phyloP scores from a whole-genome alignment of 768 basidiomycete species.

The Hebeloma cylindrosporum region DNA sequence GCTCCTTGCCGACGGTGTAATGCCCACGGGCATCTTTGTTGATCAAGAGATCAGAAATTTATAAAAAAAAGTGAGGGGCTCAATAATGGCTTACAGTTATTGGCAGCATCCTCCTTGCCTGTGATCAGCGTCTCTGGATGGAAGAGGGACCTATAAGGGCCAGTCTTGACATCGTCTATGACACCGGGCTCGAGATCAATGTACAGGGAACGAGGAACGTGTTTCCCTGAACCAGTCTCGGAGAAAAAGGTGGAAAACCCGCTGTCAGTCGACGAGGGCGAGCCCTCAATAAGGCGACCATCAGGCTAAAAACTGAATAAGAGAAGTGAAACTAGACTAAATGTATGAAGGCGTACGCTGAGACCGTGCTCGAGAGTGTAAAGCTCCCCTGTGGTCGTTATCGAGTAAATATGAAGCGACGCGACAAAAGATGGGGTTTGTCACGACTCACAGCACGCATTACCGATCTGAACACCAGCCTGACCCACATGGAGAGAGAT shows the following conservation, averaged over 20 bases:
- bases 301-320: constrained; percentile 63
- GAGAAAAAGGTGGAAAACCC: constrained; percentile 99
- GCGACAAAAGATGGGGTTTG: constrained; percentile 2
- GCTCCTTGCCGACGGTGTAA: constrained; percentile 98
- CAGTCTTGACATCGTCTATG: constrained; percentile 93
- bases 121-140: constrained; percentile 97
- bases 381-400: constrained; percentile 72
- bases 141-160: constrained; percentile 90
- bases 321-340: constrained; percentile 3
- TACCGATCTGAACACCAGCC: constrained; percentile 93
- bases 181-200: constrained; percentile 94
- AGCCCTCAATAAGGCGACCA: constrained; percentile 77
- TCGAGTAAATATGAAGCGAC: constrained; percentile 5
- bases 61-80: constrained; percentile 6
- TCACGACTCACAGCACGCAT: constrained; percentile 84
- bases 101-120: constrained; percentile 98
- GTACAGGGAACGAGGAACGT: constrained; percentile 96
- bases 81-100: constrained; percentile 78
- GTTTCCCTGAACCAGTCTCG: constrained; percentile 89
- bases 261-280: constrained; percentile 68
- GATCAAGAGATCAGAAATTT: constrained; percentile 14
- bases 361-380: constrained; percentile 98
- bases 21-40: constrained; percentile 90
- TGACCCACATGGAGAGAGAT: constrained; percentile 97
- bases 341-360: constrained; percentile 57